Conservation (phyloP, 768 basidiomycete genomes). For the Russula vinacea region DNA sequence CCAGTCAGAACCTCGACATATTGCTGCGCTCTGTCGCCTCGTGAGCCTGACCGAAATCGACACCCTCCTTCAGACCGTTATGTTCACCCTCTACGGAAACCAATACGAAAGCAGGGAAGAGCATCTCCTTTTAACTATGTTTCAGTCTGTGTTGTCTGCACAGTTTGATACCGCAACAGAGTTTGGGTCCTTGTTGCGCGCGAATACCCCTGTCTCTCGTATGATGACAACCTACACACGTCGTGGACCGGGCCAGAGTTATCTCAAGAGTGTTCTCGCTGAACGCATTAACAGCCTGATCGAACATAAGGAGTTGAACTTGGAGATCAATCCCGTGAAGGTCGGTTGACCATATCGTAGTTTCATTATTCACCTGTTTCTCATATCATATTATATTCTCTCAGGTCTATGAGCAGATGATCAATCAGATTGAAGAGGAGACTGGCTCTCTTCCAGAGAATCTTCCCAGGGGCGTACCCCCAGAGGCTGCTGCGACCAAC, state of each 20-base stretch:
- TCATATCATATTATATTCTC: slow-evolving; percentile 10
- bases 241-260: slow-evolving; percentile 96
- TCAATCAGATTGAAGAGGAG: slow-evolving; percentile 97
- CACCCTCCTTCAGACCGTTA: slow-evolving; percentile 97
- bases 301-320: slow-evolving; percentile 98
- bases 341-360: slow-evolving; percentile 40
- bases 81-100: slow-evolving; percentile 99
- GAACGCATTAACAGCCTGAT: slow-evolving; percentile 98
- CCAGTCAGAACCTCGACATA: slow-evolving; percentile 95
- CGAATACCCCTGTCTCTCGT: slow-evolving; percentile 97
- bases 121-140: slow-evolving; percentile 98
- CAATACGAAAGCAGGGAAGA: slow-evolving; percentile 99
- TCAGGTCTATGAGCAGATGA: slow-evolving; percentile 99
- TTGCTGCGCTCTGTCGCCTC: slow-evolving; percentile 92
- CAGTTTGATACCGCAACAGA: slow-evolving; percentile 99
- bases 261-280: slow-evolving; percentile 94
- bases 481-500: slow-evolving; percentile 93
- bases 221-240: slow-evolving; percentile 99
- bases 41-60: slow-evolving; percentile 97
- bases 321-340: slow-evolving; percentile 99
- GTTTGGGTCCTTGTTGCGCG: slow-evolving; percentile 96
- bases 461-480: slow-evolving; percentile 88
- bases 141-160: slow-evolving; percentile 95
- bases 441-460: slow-evolving; percentile 88
- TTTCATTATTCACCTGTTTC: background rate